Percentiles rank a stretch among this genome's conserved stretches.
These are phyloP conservation scores for Komagataella pseudopastoris DNA, from an alignment of 805 yeast genomes.

Conservation along the genomic window DNA sequence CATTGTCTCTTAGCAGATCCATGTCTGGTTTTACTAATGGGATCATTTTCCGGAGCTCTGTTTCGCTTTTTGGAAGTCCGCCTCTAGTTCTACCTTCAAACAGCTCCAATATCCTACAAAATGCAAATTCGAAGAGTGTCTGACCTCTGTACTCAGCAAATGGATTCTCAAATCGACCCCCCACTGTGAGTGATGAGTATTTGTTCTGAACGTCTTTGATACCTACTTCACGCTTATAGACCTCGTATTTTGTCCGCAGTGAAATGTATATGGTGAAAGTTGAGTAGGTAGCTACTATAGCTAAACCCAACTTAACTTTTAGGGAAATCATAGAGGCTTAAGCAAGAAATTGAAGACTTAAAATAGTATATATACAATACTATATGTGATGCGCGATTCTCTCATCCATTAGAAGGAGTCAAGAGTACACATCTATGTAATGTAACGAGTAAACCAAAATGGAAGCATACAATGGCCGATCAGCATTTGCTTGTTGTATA, in stretches of 20 bases:
- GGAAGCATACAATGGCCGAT: not conserved
- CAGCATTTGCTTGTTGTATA: not conserved
- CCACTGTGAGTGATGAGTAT: conserved; percentile 35
- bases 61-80: conserved; percentile 34
- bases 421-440: not conserved
- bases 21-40: conserved; percentile 49
- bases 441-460: not conserved
- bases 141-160: conserved; percentile 84
- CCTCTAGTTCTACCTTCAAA: conserved; percentile 49
- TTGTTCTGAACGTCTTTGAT: conserved; percentile 10
- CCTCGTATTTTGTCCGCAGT: conserved; percentile 37
- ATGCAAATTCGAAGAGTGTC: conserved; percentile 73
- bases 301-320: conserved; percentile 25
- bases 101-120: conserved; percentile 59
- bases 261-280: conserved; percentile 54
- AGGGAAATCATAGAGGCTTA: conserved; percentile 5
- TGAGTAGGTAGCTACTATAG: conserved; percentile 39
- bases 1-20: conserved; percentile 19
- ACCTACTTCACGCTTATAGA: conserved; percentile 22
- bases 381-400: too few relatives aligned
- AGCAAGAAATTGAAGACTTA: not conserved
- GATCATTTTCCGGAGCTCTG: conserved; percentile 37
- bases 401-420: too few relatives aligned
- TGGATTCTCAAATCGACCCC: conserved; percentile 83
- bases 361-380: too few relatives aligned